Evolutionary conservation across 2,329 filamentous ascomycete genomes (phyloP).

Genomic region (Paraphaeosphaeria sporulosa): DNA sequence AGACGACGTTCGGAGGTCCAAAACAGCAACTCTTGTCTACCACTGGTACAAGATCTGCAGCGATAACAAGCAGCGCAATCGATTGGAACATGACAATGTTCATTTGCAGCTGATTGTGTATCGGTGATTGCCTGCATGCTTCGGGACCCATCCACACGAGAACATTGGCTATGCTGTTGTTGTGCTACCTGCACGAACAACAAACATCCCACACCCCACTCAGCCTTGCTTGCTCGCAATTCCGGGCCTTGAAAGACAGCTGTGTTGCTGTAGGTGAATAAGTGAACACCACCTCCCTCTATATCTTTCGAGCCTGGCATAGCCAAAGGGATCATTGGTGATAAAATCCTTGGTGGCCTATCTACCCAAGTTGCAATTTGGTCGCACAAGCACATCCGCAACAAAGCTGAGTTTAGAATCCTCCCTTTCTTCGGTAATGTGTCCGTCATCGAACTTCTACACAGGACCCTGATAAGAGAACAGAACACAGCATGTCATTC

Average conservation of each 20-base stretch:
- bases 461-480: neutral
- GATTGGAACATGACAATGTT: constrained; percentile 32
- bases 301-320: neutral
- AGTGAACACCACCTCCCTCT: neutral
- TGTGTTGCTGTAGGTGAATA: neutral
- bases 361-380: neutral
- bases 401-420: neutral
- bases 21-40: constrained; percentile 17
- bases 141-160: constrained; percentile 22
- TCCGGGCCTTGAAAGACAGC: neutral
- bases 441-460: neutral
- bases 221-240: constrained; percentile 35
- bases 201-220: constrained; percentile 30
- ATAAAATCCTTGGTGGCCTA: neutral
- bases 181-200: constrained; percentile 28
- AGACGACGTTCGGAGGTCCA: neutral
- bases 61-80: constrained; percentile 28
- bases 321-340: neutral
- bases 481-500: constrained; percentile 15
- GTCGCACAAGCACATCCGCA: neutral
- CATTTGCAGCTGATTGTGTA: neutral
- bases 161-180: constrained; percentile 20
- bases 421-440: neutral
- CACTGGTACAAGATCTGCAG: constrained; percentile 2
- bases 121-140: constrained; percentile 25